Conservation (phyloP, 129 eudicot species). For the Kitagawia praeruptora region DNA sequence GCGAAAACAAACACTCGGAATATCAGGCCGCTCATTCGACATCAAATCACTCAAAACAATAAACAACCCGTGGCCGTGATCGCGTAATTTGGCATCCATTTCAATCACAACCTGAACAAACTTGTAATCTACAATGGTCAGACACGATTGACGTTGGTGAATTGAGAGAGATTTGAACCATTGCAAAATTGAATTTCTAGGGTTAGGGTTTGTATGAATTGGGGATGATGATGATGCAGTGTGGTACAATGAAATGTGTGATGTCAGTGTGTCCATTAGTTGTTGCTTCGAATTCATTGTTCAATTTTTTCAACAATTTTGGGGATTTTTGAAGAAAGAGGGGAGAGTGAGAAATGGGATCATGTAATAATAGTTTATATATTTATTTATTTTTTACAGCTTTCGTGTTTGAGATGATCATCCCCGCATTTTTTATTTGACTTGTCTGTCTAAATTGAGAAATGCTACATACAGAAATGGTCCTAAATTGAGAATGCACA, state of each 20-base stretch:
- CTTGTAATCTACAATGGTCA: constrained; percentile 41
- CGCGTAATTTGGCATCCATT: constrained; percentile 32
- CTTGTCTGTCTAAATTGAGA: too few relatives aligned
- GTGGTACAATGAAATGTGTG: constrained; percentile 77
- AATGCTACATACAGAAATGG: too few relatives aligned
- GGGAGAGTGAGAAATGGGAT: neutral
- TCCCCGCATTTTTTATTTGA: too few relatives aligned
- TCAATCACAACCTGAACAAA: constrained; percentile 52
- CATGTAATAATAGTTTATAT: neutral
- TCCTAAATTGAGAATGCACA: too few relatives aligned
- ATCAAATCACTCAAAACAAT: constrained; percentile 71
- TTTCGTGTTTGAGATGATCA: too few relatives aligned
- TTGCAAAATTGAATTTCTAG: constrained; percentile 48
- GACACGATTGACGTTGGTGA: constrained; percentile 67
- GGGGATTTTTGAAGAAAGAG: neutral
- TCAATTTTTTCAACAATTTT: neutral
- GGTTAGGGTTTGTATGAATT: constrained; percentile 29
- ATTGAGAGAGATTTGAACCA: constrained; percentile 74
- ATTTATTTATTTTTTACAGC: too few relatives aligned
- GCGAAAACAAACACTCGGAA: constrained; percentile 61
- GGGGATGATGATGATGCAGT: constrained; percentile 16
- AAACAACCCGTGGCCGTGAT: constrained; percentile 41
- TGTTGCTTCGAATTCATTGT: constrained; percentile 56
- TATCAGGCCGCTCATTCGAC: constrained; percentile 20
- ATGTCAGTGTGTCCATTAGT: constrained; percentile 62